Evolutionary conservation across 2,329 filamentous ascomycete species (phyloP), one percentile per base, ranked within the genome.

Genomic region (Arthrinium puccinioides): DNA sequence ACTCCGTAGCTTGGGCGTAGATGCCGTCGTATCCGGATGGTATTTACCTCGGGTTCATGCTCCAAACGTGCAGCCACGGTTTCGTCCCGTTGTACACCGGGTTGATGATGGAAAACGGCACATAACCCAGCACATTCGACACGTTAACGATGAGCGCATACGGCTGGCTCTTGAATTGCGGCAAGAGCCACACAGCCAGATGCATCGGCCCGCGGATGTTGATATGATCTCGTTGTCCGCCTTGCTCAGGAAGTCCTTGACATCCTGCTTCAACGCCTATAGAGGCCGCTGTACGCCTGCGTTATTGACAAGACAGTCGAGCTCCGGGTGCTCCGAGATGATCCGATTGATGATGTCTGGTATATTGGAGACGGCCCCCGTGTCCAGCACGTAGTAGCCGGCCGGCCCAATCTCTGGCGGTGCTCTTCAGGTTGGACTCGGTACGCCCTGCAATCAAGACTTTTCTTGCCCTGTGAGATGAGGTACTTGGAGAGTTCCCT

Each of bases 61-160:
- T 68, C 63, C 67, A 29, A 51, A 69, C 76, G 47, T 77, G 72
- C 26, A 75, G 25, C 68, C 66, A 79, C 0, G 72, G 69, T 47
- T 79, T 80, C 3, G 71, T 76, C 3, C 67, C 74, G 47, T 75
- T 75, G 53, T 79, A 79, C 1, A 76, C 67, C 0, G 72, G 74
- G 45, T 75, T 79, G 44, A 76, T 64, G 39, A 76, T 56, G 3
- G 59, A 64, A 39, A 68, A 66, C 0, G 75, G 74, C 0, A 70
- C 54, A 42, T 66, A 77, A 4, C 67, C 75, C 1, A 79, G 60
- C 0, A 72, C 60, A 6, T 66, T 73, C 1, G 67, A 70, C 2
- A 78, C 64, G 43, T 78, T 78, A 50, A 77, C 63, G 33, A 78
- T 64, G 1, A 68, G 41, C 0, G 66, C 60, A 2, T 53, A 45